Evolutionary conservation across 2,329 filamentous ascomycete genomes (phyloP).

Genomic region (Fusarium sp.): DNA sequence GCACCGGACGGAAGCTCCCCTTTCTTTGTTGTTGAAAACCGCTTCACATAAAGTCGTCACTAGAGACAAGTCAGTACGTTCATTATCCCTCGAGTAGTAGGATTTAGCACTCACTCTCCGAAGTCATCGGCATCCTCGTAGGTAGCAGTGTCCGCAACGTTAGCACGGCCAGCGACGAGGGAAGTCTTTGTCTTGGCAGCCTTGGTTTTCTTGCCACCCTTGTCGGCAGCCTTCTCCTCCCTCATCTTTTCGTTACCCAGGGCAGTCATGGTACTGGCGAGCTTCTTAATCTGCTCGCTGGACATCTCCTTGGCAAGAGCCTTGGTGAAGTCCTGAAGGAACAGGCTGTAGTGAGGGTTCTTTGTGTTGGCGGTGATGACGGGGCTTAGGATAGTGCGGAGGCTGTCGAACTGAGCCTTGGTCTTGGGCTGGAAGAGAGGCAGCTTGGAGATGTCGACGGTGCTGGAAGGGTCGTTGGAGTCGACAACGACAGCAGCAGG

Average conservation of each 20-base stretch:
- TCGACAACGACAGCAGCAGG: slow-evolving; percentile 79
- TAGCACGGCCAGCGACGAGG: slow-evolving; percentile 76
- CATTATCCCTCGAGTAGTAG: background rate
- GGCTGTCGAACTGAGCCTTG: slow-evolving; percentile 86
- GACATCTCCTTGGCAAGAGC: slow-evolving; percentile 88
- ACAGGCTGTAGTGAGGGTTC: slow-evolving; percentile 91
- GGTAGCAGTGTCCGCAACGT: slow-evolving; percentile 77
- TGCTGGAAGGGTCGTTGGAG: slow-evolving; percentile 79
- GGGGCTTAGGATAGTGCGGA: slow-evolving; percentile 85
- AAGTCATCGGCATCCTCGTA: slow-evolving; percentile 83
- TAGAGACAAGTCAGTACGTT: slow-evolving; percentile 53
- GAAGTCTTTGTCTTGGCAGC: slow-evolving; percentile 95
- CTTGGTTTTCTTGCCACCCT: slow-evolving; percentile 97
- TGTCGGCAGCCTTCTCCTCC: slow-evolving; percentile 95
- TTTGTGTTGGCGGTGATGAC: slow-evolving; percentile 82
- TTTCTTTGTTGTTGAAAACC: slow-evolving; percentile 24
- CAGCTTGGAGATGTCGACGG: slow-evolving; percentile 85
- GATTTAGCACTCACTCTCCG: slow-evolving; percentile 79
- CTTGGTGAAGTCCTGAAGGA: slow-evolving; percentile 92
- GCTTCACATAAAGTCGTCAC: slow-evolving; percentile 81
- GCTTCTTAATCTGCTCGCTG: slow-evolving; percentile 97
- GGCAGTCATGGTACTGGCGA: slow-evolving; percentile 88
- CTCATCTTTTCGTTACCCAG: slow-evolving; percentile 98
- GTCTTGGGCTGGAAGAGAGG: slow-evolving; percentile 91
- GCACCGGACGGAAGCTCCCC: slow-evolving; percentile 20